A percentile compares a stretch with the other conserved stretches of the same genome.
Conservation (phyloP, 2,329 filamentous ascomycete species). For the Rutstroemia sp. region DNA sequence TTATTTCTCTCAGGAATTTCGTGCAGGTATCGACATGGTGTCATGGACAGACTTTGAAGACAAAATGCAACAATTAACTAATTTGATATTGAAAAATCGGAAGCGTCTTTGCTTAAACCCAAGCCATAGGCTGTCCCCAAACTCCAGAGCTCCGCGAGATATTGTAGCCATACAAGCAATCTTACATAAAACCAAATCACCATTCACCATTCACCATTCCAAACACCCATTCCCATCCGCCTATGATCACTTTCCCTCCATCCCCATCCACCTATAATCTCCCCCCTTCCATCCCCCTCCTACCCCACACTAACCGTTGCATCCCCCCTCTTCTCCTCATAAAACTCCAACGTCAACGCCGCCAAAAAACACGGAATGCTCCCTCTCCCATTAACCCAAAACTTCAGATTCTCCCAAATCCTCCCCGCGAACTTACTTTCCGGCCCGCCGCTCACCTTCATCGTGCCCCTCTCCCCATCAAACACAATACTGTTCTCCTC, state of each 20-base stretch:
- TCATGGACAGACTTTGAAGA: too few relatives aligned
- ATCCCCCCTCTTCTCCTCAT: slow-evolving; percentile 50
- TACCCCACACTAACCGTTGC: slow-evolving; percentile 19
- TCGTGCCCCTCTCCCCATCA: slow-evolving; percentile 88
- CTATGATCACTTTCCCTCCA: too few relatives aligned
- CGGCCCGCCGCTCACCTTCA: slow-evolving; percentile 93
- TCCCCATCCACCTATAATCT: background rate
- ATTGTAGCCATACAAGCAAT: too few relatives aligned
- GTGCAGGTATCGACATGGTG: too few relatives aligned
- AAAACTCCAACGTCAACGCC: slow-evolving; percentile 88
- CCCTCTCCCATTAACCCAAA: slow-evolving; percentile 91
- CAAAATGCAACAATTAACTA: too few relatives aligned
- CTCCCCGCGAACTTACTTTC: slow-evolving; percentile 78
- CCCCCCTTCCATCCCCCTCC: background rate
- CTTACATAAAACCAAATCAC: background rate
- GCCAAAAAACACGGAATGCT: slow-evolving; percentile 92
- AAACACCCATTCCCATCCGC: background rate
- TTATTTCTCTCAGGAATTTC: too few relatives aligned
- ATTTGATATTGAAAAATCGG: too few relatives aligned
- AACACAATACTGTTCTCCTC: slow-evolving; percentile 73
- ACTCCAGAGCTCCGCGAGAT: too few relatives aligned
- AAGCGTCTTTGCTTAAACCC: too few relatives aligned
- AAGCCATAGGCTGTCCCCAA: too few relatives aligned
- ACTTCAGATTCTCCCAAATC: slow-evolving; percentile 81
- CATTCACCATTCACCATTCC: background rate